phyloP scores from a whole-genome alignment of 495 filamentous ascomycete species.

The Cercophora sp. region DNA sequence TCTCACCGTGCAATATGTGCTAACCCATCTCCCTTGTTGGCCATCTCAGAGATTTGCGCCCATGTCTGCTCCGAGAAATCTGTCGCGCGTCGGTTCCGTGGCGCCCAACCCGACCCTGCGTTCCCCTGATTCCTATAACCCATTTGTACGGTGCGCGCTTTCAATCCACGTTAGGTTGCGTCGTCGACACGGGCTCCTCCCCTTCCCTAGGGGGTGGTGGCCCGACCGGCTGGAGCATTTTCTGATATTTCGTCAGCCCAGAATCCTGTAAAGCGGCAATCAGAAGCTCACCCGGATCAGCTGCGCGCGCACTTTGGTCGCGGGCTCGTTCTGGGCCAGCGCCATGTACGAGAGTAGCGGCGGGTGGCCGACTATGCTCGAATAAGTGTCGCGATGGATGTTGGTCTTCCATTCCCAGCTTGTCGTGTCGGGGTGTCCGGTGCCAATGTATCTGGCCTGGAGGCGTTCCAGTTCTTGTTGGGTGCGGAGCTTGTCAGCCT shows the following conservation, averaged over 20 bases:
- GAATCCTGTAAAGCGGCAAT: background rate
- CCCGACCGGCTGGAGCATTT: slow-evolving; percentile 90
- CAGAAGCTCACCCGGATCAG: slow-evolving; percentile 62
- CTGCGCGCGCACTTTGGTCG: slow-evolving; percentile 67
- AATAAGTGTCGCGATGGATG: slow-evolving; percentile 77
- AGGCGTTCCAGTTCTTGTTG: slow-evolving; percentile 95
- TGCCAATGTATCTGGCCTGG: slow-evolving; percentile 90
- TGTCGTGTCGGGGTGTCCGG: slow-evolving; percentile 96
- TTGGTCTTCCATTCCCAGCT: slow-evolving; percentile 95
- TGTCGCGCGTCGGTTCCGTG: no score
- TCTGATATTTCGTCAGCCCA: slow-evolving; percentile 34
- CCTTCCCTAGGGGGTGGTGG: slow-evolving; percentile 68
- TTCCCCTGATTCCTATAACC: slow-evolving; percentile 1
- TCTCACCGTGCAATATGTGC: no score
- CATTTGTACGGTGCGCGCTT: background rate
- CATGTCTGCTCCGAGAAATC: no score
- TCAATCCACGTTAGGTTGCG: slow-evolving; percentile 13
- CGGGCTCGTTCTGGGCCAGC: slow-evolving; percentile 79
- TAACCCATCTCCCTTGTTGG: no score
- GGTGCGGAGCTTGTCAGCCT: slow-evolving; percentile 96
- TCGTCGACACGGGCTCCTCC: slow-evolving; percentile 25
- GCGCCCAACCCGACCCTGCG: slow-evolving; percentile 1
- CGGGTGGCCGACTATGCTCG: slow-evolving; percentile 84
- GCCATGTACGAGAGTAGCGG: slow-evolving; percentile 84
- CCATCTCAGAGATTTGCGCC: no score